Evolutionary conservation across 805 yeast genomes (phyloP).

Genomic region (Naumovozyma dairenensis): DNA sequence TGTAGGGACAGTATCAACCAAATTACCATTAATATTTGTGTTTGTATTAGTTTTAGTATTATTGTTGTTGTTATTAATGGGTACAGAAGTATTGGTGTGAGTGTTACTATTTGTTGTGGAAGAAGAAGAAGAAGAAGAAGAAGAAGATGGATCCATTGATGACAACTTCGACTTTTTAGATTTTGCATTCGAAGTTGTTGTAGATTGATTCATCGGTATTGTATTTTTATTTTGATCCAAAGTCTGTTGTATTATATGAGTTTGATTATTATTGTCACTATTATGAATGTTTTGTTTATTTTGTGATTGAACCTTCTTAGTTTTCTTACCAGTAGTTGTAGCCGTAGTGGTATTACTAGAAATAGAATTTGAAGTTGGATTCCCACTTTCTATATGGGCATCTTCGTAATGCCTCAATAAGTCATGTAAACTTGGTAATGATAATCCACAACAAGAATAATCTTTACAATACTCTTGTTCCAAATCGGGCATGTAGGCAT

Average conservation of each 20-base stretch:
- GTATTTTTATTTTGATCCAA: background rate
- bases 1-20: slow-evolving; percentile 83
- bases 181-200: no score
- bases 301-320: no score
- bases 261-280: background rate
- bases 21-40: slow-evolving; percentile 33
- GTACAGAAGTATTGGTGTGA: no score
- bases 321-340: no score
- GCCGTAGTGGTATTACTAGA: background rate
- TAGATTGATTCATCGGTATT: background rate
- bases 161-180: slow-evolving; percentile 7
- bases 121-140: no score
- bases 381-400: slow-evolving; percentile 62
- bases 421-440: slow-evolving; percentile 88
- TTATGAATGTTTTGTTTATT: no score
- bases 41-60: slow-evolving; percentile 5
- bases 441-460: slow-evolving; percentile 90
- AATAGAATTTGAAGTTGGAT: slow-evolving; percentile 31
- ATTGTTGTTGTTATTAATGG: slow-evolving; percentile 14
- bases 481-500: slow-evolving; percentile 80
- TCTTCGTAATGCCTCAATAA: slow-evolving; percentile 91
- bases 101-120: background rate
- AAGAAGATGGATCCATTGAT: no score
- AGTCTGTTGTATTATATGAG: slow-evolving; percentile 1
- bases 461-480: slow-evolving; percentile 96